A percentile compares a stretch with the other conserved stretches of the same genome.
Conservation (phyloP, 1,139 yeast species). For the Eremothecium cymbalariae region DNA sequence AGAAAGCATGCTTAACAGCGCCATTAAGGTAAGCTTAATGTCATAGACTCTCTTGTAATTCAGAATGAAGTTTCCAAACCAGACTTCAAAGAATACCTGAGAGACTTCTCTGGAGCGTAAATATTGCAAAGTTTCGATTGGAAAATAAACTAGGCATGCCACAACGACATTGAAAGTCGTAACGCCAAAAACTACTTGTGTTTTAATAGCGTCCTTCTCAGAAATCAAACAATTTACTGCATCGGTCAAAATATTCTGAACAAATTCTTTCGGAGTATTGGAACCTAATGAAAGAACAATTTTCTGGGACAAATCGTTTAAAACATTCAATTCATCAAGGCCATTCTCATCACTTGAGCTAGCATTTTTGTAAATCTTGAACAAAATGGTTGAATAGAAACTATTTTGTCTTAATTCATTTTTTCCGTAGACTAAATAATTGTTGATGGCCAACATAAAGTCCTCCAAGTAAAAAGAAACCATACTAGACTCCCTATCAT, state of each 20-base stretch:
- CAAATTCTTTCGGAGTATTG: constrained; percentile 22
- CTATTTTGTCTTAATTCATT: constrained; percentile 38
- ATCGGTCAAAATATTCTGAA: constrained; percentile 23
- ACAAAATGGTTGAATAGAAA: constrained; percentile 26
- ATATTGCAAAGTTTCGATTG: constrained; percentile 45
- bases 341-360: constrained; percentile 28
- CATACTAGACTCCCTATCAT: constrained; percentile 46
- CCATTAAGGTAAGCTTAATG: constrained; percentile 64
- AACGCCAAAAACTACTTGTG: constrained; percentile 43
- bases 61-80: constrained; percentile 53
- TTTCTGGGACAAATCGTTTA: constrained; percentile 31
- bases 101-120: constrained; percentile 43
- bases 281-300: constrained; percentile 30
- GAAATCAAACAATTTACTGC: constrained; percentile 26
- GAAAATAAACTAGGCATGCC: constrained; percentile 56
- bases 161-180: constrained; percentile 59
- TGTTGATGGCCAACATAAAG: constrained; percentile 64
- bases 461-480: constrained; percentile 62
- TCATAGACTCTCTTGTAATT: constrained; percentile 70
- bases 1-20: constrained; percentile 47
- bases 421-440: constrained; percentile 67
- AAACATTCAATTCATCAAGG: constrained; percentile 28
- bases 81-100: constrained; percentile 49
- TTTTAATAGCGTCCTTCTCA: constrained; percentile 26
- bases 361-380: constrained; percentile 27